Evolutionary conservation across 345 rosid genomes (phyloP), one percentile per base, ranked within the genome.

Genomic region (Lagerstroemia speciosa): DNA sequence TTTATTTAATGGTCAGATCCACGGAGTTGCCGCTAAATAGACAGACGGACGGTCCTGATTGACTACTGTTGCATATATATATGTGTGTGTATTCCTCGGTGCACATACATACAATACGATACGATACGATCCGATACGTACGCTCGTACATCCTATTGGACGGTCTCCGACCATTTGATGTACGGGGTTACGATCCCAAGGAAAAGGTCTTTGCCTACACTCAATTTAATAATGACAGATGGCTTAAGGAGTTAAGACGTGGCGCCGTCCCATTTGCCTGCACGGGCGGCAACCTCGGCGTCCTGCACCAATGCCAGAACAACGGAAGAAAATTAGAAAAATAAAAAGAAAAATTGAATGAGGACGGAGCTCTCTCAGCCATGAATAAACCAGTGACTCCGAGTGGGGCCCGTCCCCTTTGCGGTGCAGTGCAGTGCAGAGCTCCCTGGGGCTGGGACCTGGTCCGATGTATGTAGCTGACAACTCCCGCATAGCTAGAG

Each of bases 281-380:
- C 29, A n/a, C 17, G 22, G 69, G 55, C 69, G 69, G 52, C 52
- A 52, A n/a, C n/a, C n/a, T n/a, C n/a, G n/a, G n/a, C n/a, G n/a
- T n/a, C n/a, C n/a, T n/a, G n/a, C n/a, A n/a, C n/a, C n/a, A n/a
- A n/a, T n/a, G n/a, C n/a, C n/a, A n/a, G n/a, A n/a, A n/a, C n/a
- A n/a, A n/a, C n/a, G n/a, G n/a, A n/a, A n/a, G n/a, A n/a, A n/a
- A n/a, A n/a, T n/a, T n/a, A n/a, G n/a, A n/a, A n/a, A n/a, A n/a
- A n/a, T n/a, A n/a, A n/a, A n/a, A n/a, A n/a, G n/a, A n/a, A n/a
- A n/a, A n/a, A n/a, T n/a, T n/a, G n/a, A n/a, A n/a, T n/a, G n/a
- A n/a, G n/a, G n/a, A n/a, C n/a, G n/a, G n/a, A n/a, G n/a, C n/a
- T n/a, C n/a, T n/a, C n/a, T n/a, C n/a, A n/a, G n/a, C n/a, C n/a